Base-by-base conservation (phyloP, 768 basidiomycete genomes). In the Agaricus sinodeliciosus region DNA sequence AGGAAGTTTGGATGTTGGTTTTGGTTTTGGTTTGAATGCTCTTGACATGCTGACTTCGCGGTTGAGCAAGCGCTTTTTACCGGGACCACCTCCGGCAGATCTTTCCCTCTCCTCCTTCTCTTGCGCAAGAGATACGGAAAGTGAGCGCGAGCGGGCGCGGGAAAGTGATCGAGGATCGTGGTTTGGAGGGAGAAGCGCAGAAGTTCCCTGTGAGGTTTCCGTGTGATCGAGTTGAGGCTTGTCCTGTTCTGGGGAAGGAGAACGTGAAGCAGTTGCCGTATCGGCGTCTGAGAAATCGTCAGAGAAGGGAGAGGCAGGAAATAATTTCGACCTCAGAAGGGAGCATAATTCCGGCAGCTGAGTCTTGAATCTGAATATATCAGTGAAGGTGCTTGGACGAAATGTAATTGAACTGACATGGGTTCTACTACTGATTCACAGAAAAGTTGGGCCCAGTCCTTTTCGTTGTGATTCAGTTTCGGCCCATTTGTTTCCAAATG, bases 21-120 rank as follows among this genome's bases (percentile, higher is more conserved):
- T 51, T 67, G 67, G 43, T 73, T 73, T 19, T 22, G 69, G 69
- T 60, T 81, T 87, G 68, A 88, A 87, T 19, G 68, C 76, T 28
- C 85, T 76, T 15, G 82, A 81, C 87, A 90, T 90, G 67, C 84
- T 89, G 57, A 89, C 73, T 62, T 90, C 86, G 28, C 85, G 76
- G 54, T 74, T 81, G n/a, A 88, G 66, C 1, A 77, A 67, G 9
- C 78, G 74, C 56, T 79, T 80, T 60, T 80, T 79, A 19, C 56
- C 42, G 12, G 52, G 52, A 65, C 63, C 1, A 62, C 63, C n/a
- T 67, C 67, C 70, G 3, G 62, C 64, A 3, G 64, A 66, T 7
- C 65, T 71, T 61, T 70, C 69, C 44, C 60, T 69, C 58, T 71
- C 79, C 49, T 69, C 76, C 47, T 68, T 67, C 58, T 88, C 85